A percentile compares a stretch with the other conserved stretches of the same genome.
phyloP scores from a whole-genome alignment of 140 eudicot species.

The Flaveria floridana region DNA sequence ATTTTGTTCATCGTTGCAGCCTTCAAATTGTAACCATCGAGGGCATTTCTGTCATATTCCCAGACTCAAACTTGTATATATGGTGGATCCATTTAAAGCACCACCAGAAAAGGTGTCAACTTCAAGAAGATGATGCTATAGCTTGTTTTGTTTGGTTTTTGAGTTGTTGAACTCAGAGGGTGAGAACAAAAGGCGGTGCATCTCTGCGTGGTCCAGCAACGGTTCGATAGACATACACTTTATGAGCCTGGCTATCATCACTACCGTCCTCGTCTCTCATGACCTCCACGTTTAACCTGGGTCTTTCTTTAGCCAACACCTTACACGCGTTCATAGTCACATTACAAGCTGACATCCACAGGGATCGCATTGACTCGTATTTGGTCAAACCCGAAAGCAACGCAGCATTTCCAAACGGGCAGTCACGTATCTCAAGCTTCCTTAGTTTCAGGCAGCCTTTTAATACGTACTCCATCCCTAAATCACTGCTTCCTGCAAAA shows the following conservation, averaged over 20 bases:
- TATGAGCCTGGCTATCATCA: constrained; percentile 53
- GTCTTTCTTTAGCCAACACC: constrained; percentile 50
- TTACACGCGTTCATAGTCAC: constrained; percentile 63
- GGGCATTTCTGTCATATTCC: constrained; percentile 6
- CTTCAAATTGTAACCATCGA: constrained; percentile 18
- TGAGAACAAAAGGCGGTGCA: constrained; percentile 77
- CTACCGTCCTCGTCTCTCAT: constrained; percentile 54
- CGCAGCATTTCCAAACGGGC: constrained; percentile 73
- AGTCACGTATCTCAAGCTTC: constrained; percentile 75
- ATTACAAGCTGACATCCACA: constrained; percentile 86
- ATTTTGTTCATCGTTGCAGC: constrained; percentile 33
- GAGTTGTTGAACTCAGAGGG: constrained; percentile 39
- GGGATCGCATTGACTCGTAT: constrained; percentile 71
- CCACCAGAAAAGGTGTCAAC: too few relatives aligned
- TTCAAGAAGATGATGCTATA: too few relatives aligned
- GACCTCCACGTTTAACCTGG: constrained; percentile 77
- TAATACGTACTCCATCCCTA: constrained; percentile 60
- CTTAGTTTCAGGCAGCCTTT: constrained; percentile 61
- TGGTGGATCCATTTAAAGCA: too few relatives aligned
- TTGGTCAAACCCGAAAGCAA: constrained; percentile 58
- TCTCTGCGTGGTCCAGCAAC: constrained; percentile 76
- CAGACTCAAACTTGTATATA: neutral
- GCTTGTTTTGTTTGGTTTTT: neutral
- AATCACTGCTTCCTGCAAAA: constrained; percentile 73
- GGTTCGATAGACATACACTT: constrained; percentile 70